Evolutionary conservation across 805 yeast species (phyloP).

Genomic region (Wickerhamomyces tratensis): DNA sequence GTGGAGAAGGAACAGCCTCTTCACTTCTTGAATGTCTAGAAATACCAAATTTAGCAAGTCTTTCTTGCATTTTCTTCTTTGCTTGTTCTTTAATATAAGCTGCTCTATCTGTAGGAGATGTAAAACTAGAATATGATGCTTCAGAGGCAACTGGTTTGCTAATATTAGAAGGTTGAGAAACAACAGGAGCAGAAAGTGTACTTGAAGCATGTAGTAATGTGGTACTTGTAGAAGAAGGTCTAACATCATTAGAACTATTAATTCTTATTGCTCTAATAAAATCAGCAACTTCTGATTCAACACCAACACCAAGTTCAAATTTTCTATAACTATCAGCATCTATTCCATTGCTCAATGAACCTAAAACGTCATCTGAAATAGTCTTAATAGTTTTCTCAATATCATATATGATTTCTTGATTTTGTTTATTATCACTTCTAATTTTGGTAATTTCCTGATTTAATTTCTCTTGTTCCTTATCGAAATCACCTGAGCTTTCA

Average conservation of each 20-base stretch:
- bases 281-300: slow-evolving; percentile 52
- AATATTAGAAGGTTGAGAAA: neutral
- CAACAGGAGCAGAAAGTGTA: neutral
- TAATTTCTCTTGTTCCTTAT: slow-evolving; percentile 27
- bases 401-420: slow-evolving; percentile 55
- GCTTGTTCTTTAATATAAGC: slow-evolving; percentile 77
- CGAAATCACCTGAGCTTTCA: slow-evolving; percentile 28
- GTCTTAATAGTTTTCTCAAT: slow-evolving; percentile 64
- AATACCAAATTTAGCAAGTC: slow-evolving; percentile 53
- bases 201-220: neutral
- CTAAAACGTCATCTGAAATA: slow-evolving; percentile 33
- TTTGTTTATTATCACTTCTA: slow-evolving; percentile 43
- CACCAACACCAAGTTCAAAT: slow-evolving; percentile 79
- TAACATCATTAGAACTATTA: slow-evolving; percentile 4
- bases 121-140: slow-evolving; percentile 17
- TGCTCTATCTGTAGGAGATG: slow-evolving; percentile 54
- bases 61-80: slow-evolving; percentile 69
- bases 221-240: neutral
- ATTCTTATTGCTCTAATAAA: slow-evolving; percentile 49
- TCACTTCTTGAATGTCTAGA: slow-evolving; percentile 23
- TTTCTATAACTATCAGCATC: slow-evolving; percentile 48
- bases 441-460: slow-evolving; percentile 41
- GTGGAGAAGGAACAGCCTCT: slow-evolving; percentile 6
- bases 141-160: slow-evolving; percentile 3
- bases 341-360: slow-evolving; percentile 17